phyloP scores from a whole-genome alignment of 2,329 filamentous ascomycete species.

The Paramyrothecium sp. region DNA sequence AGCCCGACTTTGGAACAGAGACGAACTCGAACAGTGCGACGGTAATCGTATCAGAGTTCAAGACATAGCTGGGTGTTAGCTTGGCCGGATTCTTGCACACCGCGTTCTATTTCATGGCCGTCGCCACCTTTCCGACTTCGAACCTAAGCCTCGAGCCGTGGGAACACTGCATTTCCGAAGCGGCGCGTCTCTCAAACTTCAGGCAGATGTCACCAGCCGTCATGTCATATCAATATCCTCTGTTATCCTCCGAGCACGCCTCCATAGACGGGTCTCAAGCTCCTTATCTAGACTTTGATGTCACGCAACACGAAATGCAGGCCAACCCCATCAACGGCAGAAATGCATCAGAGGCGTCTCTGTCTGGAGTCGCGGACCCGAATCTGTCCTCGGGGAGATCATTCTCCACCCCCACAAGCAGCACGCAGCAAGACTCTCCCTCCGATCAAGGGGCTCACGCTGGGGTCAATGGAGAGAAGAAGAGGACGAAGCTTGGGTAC shows the following conservation, averaged over 20 bases:
- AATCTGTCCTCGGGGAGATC: conserved; percentile 43
- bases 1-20: too few species aligned
- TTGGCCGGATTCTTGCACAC: background rate
- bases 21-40: too few species aligned
- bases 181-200: background rate
- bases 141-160: background rate
- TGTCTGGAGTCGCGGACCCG: conserved; percentile 25
- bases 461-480: background rate
- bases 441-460: background rate
- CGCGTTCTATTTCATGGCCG: background rate
- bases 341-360: background rate
- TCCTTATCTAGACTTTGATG: background rate
- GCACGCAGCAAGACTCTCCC: conserved; percentile 27
- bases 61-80: background rate
- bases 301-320: background rate
- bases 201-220: background rate
- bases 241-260: too few species aligned
- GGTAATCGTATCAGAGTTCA: background rate
- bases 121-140: background rate
- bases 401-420: conserved; percentile 45
- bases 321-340: background rate
- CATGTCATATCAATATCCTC: too few species aligned
- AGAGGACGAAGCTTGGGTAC: too few species aligned
- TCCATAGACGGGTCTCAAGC: too few species aligned
- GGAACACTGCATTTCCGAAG: background rate